phyloP scores from a whole-genome alignment of 257 asterid species.

The Solanum appendiculatum region DNA sequence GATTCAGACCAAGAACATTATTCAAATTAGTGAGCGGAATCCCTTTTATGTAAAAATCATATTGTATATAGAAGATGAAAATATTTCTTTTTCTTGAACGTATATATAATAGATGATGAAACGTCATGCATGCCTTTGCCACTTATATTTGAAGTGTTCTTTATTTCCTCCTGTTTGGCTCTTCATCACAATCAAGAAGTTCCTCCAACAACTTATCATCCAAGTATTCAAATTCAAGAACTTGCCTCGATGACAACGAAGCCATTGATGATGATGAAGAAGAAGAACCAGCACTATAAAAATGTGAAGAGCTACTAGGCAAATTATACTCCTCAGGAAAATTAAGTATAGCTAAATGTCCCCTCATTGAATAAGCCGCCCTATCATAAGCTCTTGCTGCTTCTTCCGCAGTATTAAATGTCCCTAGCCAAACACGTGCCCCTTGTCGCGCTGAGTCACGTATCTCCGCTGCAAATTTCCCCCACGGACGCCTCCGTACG shows the following conservation, averaged over 20 bases:
- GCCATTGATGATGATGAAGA: not conserved
- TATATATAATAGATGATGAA: not conserved
- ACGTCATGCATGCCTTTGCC: not conserved
- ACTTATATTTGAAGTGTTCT: not conserved
- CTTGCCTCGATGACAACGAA: slow-evolving; percentile 11
- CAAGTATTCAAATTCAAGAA: slow-evolving; percentile 54
- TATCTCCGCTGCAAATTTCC: slow-evolving; percentile 81
- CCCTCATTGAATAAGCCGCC: slow-evolving; percentile 68
- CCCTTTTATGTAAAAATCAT: not conserved
- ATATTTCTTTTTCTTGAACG: not conserved
- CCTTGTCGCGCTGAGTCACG: slow-evolving; percentile 54
- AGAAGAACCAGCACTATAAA: slow-evolving; percentile 13
- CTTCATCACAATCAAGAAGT: slow-evolving; percentile 38
- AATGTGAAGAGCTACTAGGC: slow-evolving; percentile 59
- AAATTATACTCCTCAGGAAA: slow-evolving; percentile 59
- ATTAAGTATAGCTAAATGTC: slow-evolving; percentile 71
- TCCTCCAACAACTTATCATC: slow-evolving; percentile 64
- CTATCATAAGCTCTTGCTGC: slow-evolving; percentile 74
- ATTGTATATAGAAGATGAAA: not conserved
- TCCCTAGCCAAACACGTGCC: slow-evolving; percentile 78
- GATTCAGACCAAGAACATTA: not conserved
- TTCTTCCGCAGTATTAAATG: slow-evolving; percentile 52
- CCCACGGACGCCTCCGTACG: slow-evolving; percentile 78
- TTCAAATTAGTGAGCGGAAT: not conserved
- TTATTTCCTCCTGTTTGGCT: slow-evolving; percentile 6